Conservation (phyloP, 768 basidiomycete species). For the Hortiboletus campestris region DNA sequence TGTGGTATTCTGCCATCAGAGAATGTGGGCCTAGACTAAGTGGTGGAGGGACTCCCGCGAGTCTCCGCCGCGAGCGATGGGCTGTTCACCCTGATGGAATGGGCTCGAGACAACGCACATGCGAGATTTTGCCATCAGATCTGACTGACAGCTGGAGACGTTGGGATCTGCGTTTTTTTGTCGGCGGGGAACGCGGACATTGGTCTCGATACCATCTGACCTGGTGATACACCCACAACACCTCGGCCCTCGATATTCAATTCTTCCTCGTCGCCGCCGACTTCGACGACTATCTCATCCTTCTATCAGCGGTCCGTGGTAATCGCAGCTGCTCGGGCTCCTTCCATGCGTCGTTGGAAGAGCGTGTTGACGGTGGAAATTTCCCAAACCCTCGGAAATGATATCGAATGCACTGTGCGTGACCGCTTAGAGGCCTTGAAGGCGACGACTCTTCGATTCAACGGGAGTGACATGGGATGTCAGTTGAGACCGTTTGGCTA, state of each 20-base stretch:
- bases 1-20: background rate
- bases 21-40: background rate
- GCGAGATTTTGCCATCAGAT: conserved; percentile 2
- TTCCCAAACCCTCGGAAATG: conserved; percentile 14
- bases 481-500: background rate
- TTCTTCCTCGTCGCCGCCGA: conserved; percentile 6
- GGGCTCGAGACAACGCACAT: background rate
- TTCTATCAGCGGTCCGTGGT: conserved; percentile 8
- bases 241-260: background rate
- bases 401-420: background rate
- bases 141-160: background rate
- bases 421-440: background rate
- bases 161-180: background rate
- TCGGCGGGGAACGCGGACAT: conserved; percentile 19
- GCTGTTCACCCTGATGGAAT: background rate
- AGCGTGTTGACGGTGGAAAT: background rate
- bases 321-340: conserved; percentile 6
- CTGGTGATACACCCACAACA: background rate
- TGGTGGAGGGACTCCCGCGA: background rate
- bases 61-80: background rate
- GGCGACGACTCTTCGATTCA: background rate
- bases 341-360: background rate
- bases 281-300: conserved; percentile 7
- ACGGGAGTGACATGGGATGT: background rate
- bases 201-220: background rate